Evolutionary conservation across 208 protist species (phyloP).

Genomic region (Trypanosoma caninum): DNA sequence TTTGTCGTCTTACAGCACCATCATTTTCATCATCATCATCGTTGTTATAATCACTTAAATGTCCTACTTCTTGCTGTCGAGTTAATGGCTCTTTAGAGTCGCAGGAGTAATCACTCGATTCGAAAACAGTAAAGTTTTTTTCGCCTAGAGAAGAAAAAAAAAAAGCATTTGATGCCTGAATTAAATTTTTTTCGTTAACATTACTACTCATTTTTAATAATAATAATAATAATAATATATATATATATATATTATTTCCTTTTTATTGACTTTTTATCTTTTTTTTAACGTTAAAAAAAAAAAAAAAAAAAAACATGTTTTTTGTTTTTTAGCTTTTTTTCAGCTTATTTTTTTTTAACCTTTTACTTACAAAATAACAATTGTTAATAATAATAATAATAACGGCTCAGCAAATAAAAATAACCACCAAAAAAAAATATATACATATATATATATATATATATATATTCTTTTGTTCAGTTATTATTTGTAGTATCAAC

Average conservation of each 20-base stretch:
- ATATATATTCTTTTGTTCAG: neutral
- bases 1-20: too few species aligned
- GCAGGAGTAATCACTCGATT: too few species aligned
- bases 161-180: too few species aligned
- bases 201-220: too few species aligned
- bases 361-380: conserved; percentile 5
- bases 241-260: neutral
- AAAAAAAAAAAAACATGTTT: conserved; percentile 3
- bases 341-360: neutral
- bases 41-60: too few species aligned
- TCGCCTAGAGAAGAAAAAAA: too few species aligned
- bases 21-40: too few species aligned
- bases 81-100: too few species aligned
- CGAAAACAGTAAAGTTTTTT: too few species aligned
- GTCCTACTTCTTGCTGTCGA: too few species aligned
- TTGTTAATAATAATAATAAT: conserved; percentile 22
- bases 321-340: neutral
- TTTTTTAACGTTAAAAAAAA: neutral
- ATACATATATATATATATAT: neutral
- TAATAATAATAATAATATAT: neutral
- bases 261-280: neutral
- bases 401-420: neutral
- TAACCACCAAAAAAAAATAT: conserved; percentile 1
- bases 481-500: too few species aligned
- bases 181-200: too few species aligned